Evolutionary conservation across 495 filamentous ascomycete species (phyloP).

Genomic region (Penicillium mononematosum): DNA sequence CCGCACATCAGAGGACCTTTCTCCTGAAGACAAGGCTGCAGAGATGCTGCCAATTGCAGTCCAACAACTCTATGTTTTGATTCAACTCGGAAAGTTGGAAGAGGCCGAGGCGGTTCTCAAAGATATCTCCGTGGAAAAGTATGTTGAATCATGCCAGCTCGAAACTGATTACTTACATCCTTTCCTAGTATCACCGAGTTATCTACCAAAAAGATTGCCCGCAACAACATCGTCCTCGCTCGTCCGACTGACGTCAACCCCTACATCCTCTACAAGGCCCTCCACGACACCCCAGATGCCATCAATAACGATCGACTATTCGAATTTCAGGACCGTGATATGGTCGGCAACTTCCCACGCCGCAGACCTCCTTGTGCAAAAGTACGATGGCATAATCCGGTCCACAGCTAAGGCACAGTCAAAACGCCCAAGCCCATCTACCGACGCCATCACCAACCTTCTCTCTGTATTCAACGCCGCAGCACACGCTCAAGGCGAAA

Average conservation of each 20-base stretch:
- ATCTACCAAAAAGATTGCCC: constrained; percentile 73
- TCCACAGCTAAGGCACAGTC: constrained; percentile 61
- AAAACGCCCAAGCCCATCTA: constrained; percentile 52
- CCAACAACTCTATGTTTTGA: constrained; percentile 80
- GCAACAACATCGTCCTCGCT: constrained; percentile 71
- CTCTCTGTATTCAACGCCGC: constrained; percentile 80
- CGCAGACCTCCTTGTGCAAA: constrained; percentile 73
- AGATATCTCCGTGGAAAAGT: constrained; percentile 63
- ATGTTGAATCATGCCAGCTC: constrained; percentile 29
- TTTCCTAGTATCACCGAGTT: constrained; percentile 68
- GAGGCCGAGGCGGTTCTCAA: constrained; percentile 69
- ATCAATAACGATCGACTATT: constrained; percentile 72
- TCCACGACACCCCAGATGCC: constrained; percentile 56
- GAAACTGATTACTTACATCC: constrained; percentile 20
- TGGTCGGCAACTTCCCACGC: constrained; percentile 68
- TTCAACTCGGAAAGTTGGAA: constrained; percentile 66
- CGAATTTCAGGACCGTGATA: constrained; percentile 65
- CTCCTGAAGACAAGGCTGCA: constrained; percentile 75
- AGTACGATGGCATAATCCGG: constrained; percentile 68
- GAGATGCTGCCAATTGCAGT: constrained; percentile 84
- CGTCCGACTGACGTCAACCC: constrained; percentile 65
- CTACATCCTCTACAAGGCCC: constrained; percentile 68
- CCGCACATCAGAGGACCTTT: constrained; percentile 76
- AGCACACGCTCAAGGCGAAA: constrained; percentile 62
- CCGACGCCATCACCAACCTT: constrained; percentile 56